Percentiles rank a stretch among this genome's conserved stretches.
These are phyloP conservation scores for Diutina pseudorugosa DNA, from an alignment of 1,139 yeast genomes.

Conservation along the genomic window DNA sequence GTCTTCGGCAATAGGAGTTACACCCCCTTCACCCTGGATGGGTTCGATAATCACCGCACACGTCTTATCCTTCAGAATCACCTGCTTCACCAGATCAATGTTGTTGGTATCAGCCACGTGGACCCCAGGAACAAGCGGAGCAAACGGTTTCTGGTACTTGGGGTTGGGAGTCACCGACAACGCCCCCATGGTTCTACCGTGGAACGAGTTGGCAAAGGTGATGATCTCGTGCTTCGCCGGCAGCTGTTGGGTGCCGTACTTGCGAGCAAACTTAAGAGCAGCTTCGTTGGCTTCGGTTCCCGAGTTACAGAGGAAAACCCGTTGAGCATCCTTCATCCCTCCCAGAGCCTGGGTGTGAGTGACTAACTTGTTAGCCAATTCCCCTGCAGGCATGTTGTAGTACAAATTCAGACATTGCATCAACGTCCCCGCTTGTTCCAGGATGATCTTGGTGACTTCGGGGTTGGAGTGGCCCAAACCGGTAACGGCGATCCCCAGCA, in stretches of 20 bases:
- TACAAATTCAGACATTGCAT: constrained; percentile 80
- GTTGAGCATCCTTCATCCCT: constrained; percentile 69
- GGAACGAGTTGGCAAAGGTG: constrained; percentile 82
- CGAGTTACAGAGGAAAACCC: constrained; percentile 83
- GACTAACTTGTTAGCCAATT: constrained; percentile 60
- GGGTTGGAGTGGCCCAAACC: constrained; percentile 80
- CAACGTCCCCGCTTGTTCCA: constrained; percentile 60
- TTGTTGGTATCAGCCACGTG: constrained; percentile 50
- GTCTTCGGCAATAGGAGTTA: constrained; percentile 50
- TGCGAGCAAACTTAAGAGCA: constrained; percentile 89
- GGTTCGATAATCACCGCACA: constrained; percentile 95
- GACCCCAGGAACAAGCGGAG: constrained; percentile 83
- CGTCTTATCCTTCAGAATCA: constrained; percentile 55
- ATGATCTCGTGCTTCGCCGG: constrained; percentile 62
- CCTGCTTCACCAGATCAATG: constrained; percentile 41
- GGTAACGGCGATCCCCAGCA: constrained; percentile 97
- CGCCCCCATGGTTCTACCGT: constrained; percentile 92
- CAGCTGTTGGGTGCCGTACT: constrained; percentile 49
- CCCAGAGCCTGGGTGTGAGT: constrained; percentile 56
- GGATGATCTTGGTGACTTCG: constrained; percentile 54
- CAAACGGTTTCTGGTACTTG: constrained; percentile 83
- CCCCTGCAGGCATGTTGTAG: constrained; percentile 77
- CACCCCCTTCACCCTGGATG: constrained; percentile 97
- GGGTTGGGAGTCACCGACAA: constrained; percentile 84
- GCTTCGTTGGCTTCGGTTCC: constrained; percentile 99